Evolutionary conservation across 192 early-diverging fungal genomes (phyloP).

Genomic region (Gonapodya sp.): DNA sequence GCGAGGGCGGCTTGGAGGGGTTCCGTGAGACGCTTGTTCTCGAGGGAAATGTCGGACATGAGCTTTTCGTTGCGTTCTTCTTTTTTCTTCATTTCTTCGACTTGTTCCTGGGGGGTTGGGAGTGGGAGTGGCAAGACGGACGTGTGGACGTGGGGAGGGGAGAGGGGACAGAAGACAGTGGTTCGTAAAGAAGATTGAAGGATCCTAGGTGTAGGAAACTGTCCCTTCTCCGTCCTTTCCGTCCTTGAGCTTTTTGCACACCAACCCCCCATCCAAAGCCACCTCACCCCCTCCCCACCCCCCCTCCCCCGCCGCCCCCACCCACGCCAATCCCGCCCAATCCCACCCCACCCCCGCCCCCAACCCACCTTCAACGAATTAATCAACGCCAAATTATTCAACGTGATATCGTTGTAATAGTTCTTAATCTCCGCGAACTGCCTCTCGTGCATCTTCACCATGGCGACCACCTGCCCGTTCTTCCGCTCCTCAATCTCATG

Average conservation of each 20-base stretch:
- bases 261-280: too few relatives aligned
- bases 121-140: neutral
- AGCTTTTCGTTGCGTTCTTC: conserved; percentile 59
- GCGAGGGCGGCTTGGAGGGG: conserved; percentile 52
- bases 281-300: too few relatives aligned
- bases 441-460: conserved; percentile 63
- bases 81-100: conserved; percentile 63
- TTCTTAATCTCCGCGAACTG: conserved; percentile 61
- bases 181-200: conserved; percentile 16
- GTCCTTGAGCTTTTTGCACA: too few relatives aligned
- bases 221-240: too few relatives aligned
- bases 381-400: conserved; percentile 56
- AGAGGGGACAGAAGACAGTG: neutral
- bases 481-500: conserved; percentile 62
- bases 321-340: neutral
- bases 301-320: too few relatives aligned
- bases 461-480: conserved; percentile 56
- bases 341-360: neutral
- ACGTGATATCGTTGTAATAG: conserved; percentile 61
- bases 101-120: conserved; percentile 39
- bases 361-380: conserved; percentile 46
- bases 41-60: conserved; percentile 52
- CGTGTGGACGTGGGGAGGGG: neutral
- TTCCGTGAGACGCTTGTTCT: conserved; percentile 57
- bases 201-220: too few relatives aligned